Base-by-base conservation (phyloP, 2,329 filamentous ascomycete species). In the Endocalyx cinctus region DNA sequence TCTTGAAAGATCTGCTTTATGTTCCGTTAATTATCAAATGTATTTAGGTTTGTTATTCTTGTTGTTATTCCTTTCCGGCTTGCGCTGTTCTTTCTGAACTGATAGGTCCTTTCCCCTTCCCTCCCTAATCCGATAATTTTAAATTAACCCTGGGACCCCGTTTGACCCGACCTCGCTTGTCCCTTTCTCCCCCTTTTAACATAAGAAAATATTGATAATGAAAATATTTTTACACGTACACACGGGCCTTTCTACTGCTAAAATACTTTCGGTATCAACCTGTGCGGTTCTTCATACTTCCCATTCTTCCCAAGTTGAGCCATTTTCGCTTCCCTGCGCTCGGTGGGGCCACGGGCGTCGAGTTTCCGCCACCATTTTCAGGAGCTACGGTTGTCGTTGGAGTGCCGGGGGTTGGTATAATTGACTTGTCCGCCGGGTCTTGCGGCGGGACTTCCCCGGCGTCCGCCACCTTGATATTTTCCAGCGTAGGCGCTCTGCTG, bases 401-500 rank as follows among this genome's bases (percentile, higher is more conserved):
- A 4, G 43, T 41, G 17, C 17, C 32, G 28, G 47, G 37, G 2
- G 35, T 33, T n/a, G 35, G 35, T 13, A 38, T 35, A 15, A 29
- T 42, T 8, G 29, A 34, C 15, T 25, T 29, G 10, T 29, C 27
- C 29, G 33, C 26, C 10, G 16, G 25, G 20, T 23, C n/a, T 23
- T 23, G 20, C 8, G 8, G 20, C 8, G 20, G n/a, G 20, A n/a
- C n/a, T n/a, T n/a, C n/a, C 8, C 8, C 20, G 20, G 20, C 20
- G 20, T 23, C 20, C 20, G 20, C n/a, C 20, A 23, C 30, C 22
- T 31, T 15, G 26, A 22, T 33, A 13, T 31, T 31, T 19, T 39
- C 15, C 13, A 43, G 35, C 4, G 40, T 38, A 13, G 37, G 36
- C 5, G 32, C 48, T 3, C 52, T 57, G 31, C 67, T 70, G 12